Base-by-base conservation (phyloP, 2,329 filamentous ascomycete species). In the Penicillium hordei region DNA sequence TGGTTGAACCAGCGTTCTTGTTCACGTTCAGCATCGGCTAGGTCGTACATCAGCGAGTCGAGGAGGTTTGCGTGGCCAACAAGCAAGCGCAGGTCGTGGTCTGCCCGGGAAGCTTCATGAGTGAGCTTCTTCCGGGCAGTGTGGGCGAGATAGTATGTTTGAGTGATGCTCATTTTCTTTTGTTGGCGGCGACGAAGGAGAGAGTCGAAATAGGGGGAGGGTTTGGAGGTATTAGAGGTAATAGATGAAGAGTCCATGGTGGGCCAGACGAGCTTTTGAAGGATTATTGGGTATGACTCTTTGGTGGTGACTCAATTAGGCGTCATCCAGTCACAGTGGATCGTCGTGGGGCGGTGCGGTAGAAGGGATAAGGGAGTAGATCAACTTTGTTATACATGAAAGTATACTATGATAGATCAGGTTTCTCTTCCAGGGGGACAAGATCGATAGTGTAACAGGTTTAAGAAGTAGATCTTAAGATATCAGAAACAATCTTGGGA, bases 1-100 rank as follows among this genome's bases (percentile, higher is more conserved):
- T 92, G 89, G 85, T 97, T 95, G 88, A 97, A 97, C 93, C 93
- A 97, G 66, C 86, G 88, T 79, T 97, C 93, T 79, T 97, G 94
- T 77, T 97, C 92, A 69, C 88, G 86, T 83, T 97, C 94, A 72
- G 93, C 93, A 59, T 96, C 91, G 77, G 92, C 90, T 59, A 99
- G 90, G 67, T 94, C 85, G 61, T 88, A 76, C 94, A 97, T 97
- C 73, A 99, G 82, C 40, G 88, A 89, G 80, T 99, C 94, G 76
- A 99, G 90, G 48, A 97, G 89, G 84, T 97, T 99, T 81, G 94
- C 94, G 79, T 99, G 94, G 71, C 93, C 94, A 69, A 99, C 94
- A 60, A 99, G 89, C 45, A 95, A 86, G 73, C 93, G 88, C 63
- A 99, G 90, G 82, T 97, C 88, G 84, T 97, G 94, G 75, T 97